Evolutionary conservation across 2,329 filamentous ascomycete species (phyloP).

Genomic region (Metarhizium humberi): DNA sequence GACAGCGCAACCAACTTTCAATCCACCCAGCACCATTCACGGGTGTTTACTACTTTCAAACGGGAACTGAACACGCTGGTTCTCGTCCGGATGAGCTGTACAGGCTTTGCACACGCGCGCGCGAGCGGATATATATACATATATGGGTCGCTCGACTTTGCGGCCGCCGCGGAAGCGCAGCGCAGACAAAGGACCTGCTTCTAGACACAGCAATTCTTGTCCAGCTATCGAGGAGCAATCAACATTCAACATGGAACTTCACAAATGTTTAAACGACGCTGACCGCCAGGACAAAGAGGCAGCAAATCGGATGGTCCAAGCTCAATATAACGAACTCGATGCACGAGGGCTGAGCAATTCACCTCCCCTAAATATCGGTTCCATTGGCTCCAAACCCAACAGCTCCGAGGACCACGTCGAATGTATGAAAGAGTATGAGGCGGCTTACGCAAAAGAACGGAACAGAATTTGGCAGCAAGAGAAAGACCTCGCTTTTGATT

Average conservation of each 20-base stretch:
- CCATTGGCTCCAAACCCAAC: not conserved
- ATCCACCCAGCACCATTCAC: no score
- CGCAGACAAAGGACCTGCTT: not conserved
- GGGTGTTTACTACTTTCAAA: not conserved
- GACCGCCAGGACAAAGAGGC: not conserved
- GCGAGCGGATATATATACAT: not conserved
- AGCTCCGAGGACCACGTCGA: not conserved
- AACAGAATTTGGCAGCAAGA: constrained; percentile 16
- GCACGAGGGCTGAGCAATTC: not conserved
- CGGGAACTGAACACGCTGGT: not conserved
- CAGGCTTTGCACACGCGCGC: not conserved
- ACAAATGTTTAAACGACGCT: not conserved
- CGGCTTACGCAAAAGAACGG: not conserved
- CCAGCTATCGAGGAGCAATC: not conserved
- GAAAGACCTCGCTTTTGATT: constrained; percentile 30
- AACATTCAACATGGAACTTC: not conserved
- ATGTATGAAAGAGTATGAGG: not conserved
- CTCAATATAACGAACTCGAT: not conserved
- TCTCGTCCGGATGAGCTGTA: not conserved
- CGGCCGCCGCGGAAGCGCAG: not conserved
- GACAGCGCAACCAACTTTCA: no score
- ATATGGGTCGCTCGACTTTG: not conserved
- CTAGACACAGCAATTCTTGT: not conserved
- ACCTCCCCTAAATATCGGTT: not conserved
- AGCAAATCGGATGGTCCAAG: not conserved